Base-by-base conservation (phyloP, 179 eudicot genomes). In the Carnegiea gigantea region DNA sequence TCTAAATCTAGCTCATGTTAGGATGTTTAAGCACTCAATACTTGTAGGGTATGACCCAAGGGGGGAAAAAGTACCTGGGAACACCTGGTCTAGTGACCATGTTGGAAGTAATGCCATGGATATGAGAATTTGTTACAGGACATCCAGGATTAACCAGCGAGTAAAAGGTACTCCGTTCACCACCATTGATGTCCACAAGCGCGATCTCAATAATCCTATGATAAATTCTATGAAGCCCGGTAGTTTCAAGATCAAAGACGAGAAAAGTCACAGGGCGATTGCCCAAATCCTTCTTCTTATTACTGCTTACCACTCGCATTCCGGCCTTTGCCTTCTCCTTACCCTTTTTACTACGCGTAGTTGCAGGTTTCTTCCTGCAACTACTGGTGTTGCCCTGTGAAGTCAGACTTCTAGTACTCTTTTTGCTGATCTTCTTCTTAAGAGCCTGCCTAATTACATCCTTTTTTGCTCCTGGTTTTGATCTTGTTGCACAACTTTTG, bases 191-290 rank as follows among this genome's bases (percentile, higher is more conserved):
- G 88, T 92, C 98, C 85, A 78, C 89, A 64, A 92, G 75, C 20
- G 97, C 99, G 82, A 95, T 89, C 90, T 95, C 99, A 77, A 95
- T 89, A 18, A 95, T 91, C 82, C 95, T 80, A 36, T 86, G 92
- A 12, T 17, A 21, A 48, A 74, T 86, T 81, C 95, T 91, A 49
- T 85, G 79, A 43, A 93, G 76, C 64, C 99, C 98, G 78, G 98
- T 90, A 51, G 98, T 95, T 83, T 95, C 99, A 73, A 92, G 88
- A 86, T 95, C 99, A 73, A 95, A 89, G 53, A 89, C 89, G 59
- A 95, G 86, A 76, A 89, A 73, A 18, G 98, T 90, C 24, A 85
- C 78, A 68, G 78, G 91, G 70, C 84, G 38, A 13, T 62, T 84
- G 18, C 87, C 85, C 88, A 92, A 79, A 30, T 92, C 90, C 79